Evolutionary conservation across 2,329 filamentous ascomycete species (phyloP), one percentile per base, ranked within the genome.

Genomic region (Verruconis gallopava): DNA sequence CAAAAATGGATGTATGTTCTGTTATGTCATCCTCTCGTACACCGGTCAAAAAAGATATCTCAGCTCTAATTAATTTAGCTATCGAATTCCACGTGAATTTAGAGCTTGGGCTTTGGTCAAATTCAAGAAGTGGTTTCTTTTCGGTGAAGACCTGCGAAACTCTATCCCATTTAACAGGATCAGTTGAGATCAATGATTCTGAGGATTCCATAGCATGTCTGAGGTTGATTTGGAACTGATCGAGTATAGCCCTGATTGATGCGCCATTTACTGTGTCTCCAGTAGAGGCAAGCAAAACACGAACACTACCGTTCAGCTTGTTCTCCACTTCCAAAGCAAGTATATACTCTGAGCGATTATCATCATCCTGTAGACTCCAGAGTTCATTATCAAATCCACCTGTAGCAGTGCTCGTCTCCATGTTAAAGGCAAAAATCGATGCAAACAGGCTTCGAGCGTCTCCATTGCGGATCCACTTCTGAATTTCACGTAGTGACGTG

Each of bases 371-470:
- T 13, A 61, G 49, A 3, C 28, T 30, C 43, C 43, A 45, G 13
- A 42, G 18, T 11, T 19, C 18, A 21, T 37, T 42, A 13, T 21
- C 20, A 15, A 12, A 21, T 12, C 18, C 17, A 14, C 13, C n/a
- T 3, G 17, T 5, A 4, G n/a, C 18, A 19, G 41, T 21, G 6
- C 9, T 4, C 3, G 21, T 21, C 19, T 35, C 37, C 9, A 71
- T 67, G 52, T 93, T 82, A 54, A 89, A 94, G 0, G 85, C 81
- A 50, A 95, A 93, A 1, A 95, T 64, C 0, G 71, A 79, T 45
- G 93, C 81, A 53, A 95, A 94, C 4, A 62, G 47, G 4, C 35
- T n/a, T 17, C 15, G 28, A 12, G 25, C n/a, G 9, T 19, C 19
- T 3, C 13, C 12, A 6, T 20, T 21, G 13, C 36, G 19, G 20